Evolutionary conservation across 768 basidiomycete genomes (phyloP).

Genomic region (Boletus sp.): DNA sequence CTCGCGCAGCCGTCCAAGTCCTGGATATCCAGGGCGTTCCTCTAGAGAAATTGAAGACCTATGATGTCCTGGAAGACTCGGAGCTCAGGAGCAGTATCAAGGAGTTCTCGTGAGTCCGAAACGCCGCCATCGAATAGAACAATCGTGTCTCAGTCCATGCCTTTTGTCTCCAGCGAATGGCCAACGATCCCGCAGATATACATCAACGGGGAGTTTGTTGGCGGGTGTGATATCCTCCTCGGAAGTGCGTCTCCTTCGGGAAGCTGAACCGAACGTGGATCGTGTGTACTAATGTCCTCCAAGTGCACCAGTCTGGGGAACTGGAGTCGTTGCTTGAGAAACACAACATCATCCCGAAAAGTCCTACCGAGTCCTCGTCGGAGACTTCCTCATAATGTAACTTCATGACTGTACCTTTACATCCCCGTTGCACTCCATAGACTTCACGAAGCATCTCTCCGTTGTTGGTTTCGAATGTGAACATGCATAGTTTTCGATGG

Average conservation of each 20-base stretch:
- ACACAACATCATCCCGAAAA: slow-evolving; percentile 63
- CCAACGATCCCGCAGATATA: slow-evolving; percentile 97
- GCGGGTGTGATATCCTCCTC: slow-evolving; percentile 93
- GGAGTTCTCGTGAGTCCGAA: slow-evolving; percentile 85
- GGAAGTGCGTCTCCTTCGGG: slow-evolving; percentile 58
- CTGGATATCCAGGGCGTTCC: slow-evolving; percentile 82
- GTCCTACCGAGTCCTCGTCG: slow-evolving; percentile 6
- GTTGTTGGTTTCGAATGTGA: not conserved
- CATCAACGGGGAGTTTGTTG: slow-evolving; percentile 91
- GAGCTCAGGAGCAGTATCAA: slow-evolving; percentile 87
- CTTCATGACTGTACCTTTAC: not conserved
- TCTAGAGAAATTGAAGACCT: slow-evolving; percentile 78
- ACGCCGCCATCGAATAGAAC: not conserved
- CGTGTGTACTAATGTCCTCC: not conserved
- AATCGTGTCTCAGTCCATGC: not conserved
- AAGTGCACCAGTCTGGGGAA: slow-evolving; percentile 97
- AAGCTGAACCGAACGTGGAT: not conserved
- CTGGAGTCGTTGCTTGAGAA: slow-evolving; percentile 78
- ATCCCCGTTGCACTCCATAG: not conserved
- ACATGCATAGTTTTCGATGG: not conserved
- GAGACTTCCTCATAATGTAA: slow-evolving; percentile 1
- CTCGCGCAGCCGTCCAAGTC: slow-evolving; percentile 88
- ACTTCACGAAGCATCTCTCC: not conserved
- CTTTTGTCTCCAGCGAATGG: slow-evolving; percentile 68
- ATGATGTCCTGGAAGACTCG: slow-evolving; percentile 82